Conservation (phyloP, 2,329 filamentous ascomycete species). For the Chaetomiaceae sp. region DNA sequence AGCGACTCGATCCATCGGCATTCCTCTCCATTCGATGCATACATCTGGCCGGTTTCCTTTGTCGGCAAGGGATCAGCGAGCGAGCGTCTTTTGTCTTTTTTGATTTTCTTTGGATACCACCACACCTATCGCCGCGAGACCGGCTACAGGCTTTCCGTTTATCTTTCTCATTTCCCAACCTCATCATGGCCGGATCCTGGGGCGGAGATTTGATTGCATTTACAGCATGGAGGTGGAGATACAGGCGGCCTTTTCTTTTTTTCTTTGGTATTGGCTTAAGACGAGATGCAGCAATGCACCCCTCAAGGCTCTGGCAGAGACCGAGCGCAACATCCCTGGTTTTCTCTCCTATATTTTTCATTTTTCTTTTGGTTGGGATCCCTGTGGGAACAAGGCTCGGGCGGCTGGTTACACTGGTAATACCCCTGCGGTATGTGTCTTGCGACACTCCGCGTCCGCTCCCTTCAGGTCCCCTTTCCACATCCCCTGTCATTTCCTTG, state of each 20-base stretch:
- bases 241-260: conserved; percentile 38
- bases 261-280: conserved; percentile 41
- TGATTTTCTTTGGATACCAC: conserved; percentile 35
- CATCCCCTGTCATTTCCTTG: conserved; percentile 32
- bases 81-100: conserved; percentile 31
- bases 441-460: conserved; percentile 19
- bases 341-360: conserved; percentile 28
- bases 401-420: conserved; percentile 36
- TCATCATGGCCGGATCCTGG: conserved; percentile 50
- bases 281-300: conserved; percentile 61
- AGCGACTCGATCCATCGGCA: conserved; percentile 27
- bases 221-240: conserved; percentile 42
- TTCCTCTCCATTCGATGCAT: conserved; percentile 21
- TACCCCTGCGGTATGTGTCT: conserved; percentile 27
- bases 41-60: conserved; percentile 24
- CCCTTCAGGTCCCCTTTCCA: too few species aligned
- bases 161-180: conserved; percentile 34
- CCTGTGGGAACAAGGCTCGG: conserved; percentile 31
- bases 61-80: conserved; percentile 31
- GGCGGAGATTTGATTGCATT: conserved; percentile 49
- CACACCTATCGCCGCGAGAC: conserved; percentile 44
- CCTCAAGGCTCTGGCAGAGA: conserved; percentile 23
- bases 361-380: conserved; percentile 20
- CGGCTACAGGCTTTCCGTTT: conserved; percentile 35
- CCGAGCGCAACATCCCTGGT: conserved; percentile 19